Conservation (phyloP, 768 basidiomycete species). For the Cystobasidium tubakii region DNA sequence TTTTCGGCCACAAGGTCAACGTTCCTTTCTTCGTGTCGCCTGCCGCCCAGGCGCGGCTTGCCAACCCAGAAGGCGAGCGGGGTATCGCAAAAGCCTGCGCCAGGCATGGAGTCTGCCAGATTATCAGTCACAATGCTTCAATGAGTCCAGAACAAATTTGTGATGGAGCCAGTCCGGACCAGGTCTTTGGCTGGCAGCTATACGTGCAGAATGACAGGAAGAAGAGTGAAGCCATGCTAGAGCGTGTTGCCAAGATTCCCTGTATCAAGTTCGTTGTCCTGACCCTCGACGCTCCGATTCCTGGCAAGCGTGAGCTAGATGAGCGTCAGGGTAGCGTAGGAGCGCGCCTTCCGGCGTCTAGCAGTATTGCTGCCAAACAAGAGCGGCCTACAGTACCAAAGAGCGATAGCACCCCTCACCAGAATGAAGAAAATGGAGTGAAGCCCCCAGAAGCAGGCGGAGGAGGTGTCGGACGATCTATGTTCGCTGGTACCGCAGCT, state of each 20-base stretch:
- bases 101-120: conserved; percentile 44
- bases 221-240: conserved; percentile 64
- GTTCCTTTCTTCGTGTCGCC: conserved; percentile 52
- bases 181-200: conserved; percentile 54
- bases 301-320: conserved; percentile 54
- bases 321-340: conserved; percentile 31
- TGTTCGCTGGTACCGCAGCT: conserved; percentile 44
- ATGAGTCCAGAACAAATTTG: background rate
- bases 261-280: conserved; percentile 85
- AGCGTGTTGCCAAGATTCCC: conserved; percentile 59
- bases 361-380: conserved; percentile 1
- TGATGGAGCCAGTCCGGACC: conserved; percentile 49
- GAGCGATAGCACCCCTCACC: background rate
- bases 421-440: background rate
- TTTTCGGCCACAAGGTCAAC: conserved; percentile 48
- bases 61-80: conserved; percentile 50
- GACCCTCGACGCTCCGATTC: conserved; percentile 81
- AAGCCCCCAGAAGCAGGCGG: conserved; percentile 21
- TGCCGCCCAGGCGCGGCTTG: conserved; percentile 51
- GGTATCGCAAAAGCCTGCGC: conserved; percentile 48
- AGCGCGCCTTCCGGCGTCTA: conserved; percentile 14
- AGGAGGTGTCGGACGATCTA: conserved; percentile 38
- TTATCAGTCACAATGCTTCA: conserved; percentile 35
- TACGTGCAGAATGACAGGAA: conserved; percentile 71
- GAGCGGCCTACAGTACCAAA: conserved; percentile 6